phyloP scores from a whole-genome alignment of 257 asterid genomes.

The Thymus mandschuricus region DNA sequence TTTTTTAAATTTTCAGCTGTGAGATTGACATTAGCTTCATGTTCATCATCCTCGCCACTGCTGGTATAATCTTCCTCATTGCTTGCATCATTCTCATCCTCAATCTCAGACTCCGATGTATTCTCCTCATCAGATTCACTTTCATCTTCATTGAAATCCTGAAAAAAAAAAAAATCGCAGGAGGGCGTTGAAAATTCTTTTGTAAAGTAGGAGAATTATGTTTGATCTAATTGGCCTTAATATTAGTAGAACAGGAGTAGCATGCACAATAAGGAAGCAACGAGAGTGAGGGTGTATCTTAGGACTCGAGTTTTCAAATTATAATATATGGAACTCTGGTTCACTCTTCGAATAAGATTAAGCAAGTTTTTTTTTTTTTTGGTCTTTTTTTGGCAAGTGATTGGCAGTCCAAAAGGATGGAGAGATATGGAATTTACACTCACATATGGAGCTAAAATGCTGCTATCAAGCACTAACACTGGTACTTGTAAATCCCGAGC shows the following conservation, averaged over 20 bases:
- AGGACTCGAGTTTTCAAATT: constrained; percentile 9
- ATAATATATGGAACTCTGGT: not conserved
- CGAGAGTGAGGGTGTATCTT: not conserved
- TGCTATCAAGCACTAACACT: constrained; percentile 83
- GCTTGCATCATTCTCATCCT: constrained; percentile 72
- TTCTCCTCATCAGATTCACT: constrained; percentile 75
- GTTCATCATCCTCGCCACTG: constrained; percentile 62
- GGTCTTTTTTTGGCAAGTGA: not conserved
- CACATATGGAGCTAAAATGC: constrained; percentile 89
- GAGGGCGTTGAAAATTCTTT: constrained; percentile 15
- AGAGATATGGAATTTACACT: constrained; percentile 38
- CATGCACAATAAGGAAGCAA: not conserved
- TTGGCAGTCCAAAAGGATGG: constrained; percentile 9
- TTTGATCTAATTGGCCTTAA: constrained; percentile 9
- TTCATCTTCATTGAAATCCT: constrained; percentile 85
- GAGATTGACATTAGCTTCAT: constrained; percentile 66
- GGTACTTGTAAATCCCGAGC: constrained; percentile 90
- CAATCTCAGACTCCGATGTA: constrained; percentile 80
- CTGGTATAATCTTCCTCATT: constrained; percentile 86
- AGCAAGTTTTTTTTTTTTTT: not conserved
- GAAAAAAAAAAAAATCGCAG: constrained; percentile 33
- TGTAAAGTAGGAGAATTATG: not conserved
- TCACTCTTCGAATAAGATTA: constrained; percentile 13
- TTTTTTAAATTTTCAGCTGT: constrained; percentile 78
- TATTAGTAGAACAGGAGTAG: constrained; percentile 22